phyloP scores from a whole-genome alignment of 441 rosid genomes.

The Gossypium gossypioides region DNA sequence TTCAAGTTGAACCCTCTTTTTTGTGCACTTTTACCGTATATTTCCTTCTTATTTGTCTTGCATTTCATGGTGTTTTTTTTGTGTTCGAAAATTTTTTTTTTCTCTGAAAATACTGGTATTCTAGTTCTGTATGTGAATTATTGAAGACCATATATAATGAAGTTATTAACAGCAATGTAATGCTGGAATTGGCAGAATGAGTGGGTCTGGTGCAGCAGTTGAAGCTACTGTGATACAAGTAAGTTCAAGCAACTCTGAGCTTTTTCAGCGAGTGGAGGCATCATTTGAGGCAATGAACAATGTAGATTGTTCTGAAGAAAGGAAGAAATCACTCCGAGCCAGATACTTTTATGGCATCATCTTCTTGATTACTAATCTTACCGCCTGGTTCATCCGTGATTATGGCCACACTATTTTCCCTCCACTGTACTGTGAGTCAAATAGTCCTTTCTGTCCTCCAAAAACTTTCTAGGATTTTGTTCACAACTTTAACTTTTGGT shows the following conservation, averaged over 20 bases:
- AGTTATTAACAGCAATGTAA: not conserved
- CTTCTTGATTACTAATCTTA: slow-evolving; percentile 55
- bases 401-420: slow-evolving; percentile 52
- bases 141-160: not conserved
- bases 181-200: slow-evolving; percentile 25
- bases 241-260: slow-evolving; percentile 27
- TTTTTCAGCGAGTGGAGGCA: slow-evolving; percentile 16
- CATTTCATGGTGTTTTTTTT: not conserved
- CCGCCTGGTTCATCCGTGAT: slow-evolving; percentile 82
- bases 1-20: slow-evolving; percentile 1
- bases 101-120: not conserved
- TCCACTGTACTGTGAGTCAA: slow-evolving; percentile 42
- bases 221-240: slow-evolving; percentile 14
- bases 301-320: slow-evolving; percentile 30
- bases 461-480: not conserved
- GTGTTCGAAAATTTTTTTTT: not conserved
- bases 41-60: not conserved
- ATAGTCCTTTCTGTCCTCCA: not conserved
- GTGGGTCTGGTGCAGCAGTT: slow-evolving; percentile 12
- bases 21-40: not conserved
- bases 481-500: not conserved
- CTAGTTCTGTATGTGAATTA: not conserved
- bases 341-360: slow-evolving; percentile 61
- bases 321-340: slow-evolving; percentile 40
- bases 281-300: slow-evolving; percentile 21